These are phyloP conservation scores for Dichotomopilus funicola DNA, from an alignment of 2,329 filamentous ascomycete genomes.

Conservation along the genomic window DNA sequence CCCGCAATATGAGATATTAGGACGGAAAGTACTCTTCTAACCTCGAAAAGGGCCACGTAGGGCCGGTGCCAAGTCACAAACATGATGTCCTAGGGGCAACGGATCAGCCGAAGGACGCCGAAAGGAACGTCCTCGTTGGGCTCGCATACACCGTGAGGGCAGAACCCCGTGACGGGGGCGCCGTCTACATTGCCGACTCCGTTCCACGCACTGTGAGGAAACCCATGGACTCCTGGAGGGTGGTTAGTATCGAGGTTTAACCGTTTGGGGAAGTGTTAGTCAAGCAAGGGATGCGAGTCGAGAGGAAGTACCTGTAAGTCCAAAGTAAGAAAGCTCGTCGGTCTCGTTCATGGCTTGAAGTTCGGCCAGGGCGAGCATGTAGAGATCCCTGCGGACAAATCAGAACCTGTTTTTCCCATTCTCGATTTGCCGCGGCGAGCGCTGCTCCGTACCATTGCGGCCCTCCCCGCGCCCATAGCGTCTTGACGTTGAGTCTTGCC, in stretches of 20 bases:
- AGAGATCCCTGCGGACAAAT: constrained; percentile 38
- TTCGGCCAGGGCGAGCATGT: constrained; percentile 38
- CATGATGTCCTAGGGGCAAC: constrained; percentile 36
- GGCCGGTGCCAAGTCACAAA: constrained; percentile 52
- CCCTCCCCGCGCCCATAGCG: constrained; percentile 36
- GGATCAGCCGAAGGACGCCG: constrained; percentile 7
- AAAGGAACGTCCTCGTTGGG: not conserved
- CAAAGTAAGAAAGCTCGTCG: constrained; percentile 44
- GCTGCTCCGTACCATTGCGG: constrained; percentile 35
- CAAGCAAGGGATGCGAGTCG: not conserved
- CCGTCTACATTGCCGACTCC: constrained; percentile 29
- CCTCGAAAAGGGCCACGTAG: constrained; percentile 49
- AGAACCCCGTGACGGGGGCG: constrained; percentile 36
- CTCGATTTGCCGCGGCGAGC: constrained; percentile 5
- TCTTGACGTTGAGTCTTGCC: constrained; percentile 41
- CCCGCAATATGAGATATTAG: not conserved
- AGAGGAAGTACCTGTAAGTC: constrained; percentile 36
- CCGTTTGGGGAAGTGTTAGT: not conserved
- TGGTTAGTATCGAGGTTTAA: constrained; percentile 8
- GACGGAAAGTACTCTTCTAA: constrained; percentile 23
- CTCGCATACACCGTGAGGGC: constrained; percentile 41
- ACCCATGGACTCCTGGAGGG: constrained; percentile 29
- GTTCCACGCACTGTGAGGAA: constrained; percentile 32
- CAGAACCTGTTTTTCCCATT: not conserved
- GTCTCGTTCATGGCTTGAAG: constrained; percentile 37